Conservation (phyloP, 2,329 filamentous ascomycete species). For the Claviceps africana region DNA sequence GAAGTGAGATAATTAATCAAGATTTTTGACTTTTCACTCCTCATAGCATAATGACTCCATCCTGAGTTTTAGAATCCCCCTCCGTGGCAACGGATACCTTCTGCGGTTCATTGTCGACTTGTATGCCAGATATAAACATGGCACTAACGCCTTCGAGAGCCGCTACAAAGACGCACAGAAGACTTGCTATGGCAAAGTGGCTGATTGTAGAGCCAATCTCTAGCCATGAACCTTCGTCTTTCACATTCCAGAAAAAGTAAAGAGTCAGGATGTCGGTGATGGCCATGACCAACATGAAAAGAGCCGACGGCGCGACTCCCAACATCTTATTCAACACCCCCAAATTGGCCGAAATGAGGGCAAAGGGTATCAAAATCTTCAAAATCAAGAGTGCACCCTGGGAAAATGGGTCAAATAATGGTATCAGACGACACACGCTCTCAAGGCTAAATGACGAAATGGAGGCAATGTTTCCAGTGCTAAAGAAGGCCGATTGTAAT, state of each 20-base stretch:
- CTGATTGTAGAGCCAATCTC: slow-evolving; percentile 96
- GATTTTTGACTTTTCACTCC: too few species aligned
- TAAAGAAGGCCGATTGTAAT: slow-evolving; percentile 91
- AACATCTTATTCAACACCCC: slow-evolving; percentile 78
- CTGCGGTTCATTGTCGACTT: slow-evolving; percentile 23
- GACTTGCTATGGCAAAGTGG: slow-evolving; percentile 85
- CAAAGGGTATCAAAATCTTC: slow-evolving; percentile 89
- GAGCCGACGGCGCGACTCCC: slow-evolving; percentile 69
- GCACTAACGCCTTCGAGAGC: slow-evolving; percentile 75
- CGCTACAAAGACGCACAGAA: slow-evolving; percentile 82
- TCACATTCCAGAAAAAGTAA: slow-evolving; percentile 95
- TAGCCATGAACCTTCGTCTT: slow-evolving; percentile 91
- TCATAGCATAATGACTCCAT: too few species aligned
- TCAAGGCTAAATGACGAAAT: slow-evolving; percentile 88
- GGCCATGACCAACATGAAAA: slow-evolving; percentile 92
- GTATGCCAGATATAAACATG: slow-evolving; percentile 66
- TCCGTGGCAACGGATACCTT: neutral
- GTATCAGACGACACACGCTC: slow-evolving; percentile 73
- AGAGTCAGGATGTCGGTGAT: slow-evolving; percentile 83
- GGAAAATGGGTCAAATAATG: slow-evolving; percentile 84
- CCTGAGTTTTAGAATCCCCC: neutral
- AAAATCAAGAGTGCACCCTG: slow-evolving; percentile 77
- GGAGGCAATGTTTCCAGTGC: slow-evolving; percentile 89
- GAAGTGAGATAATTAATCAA: too few species aligned
- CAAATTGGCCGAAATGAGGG: slow-evolving; percentile 81